Evolutionary conservation across 139 green algal species (phyloP).

Genomic region (Trebouxia sp.): DNA sequence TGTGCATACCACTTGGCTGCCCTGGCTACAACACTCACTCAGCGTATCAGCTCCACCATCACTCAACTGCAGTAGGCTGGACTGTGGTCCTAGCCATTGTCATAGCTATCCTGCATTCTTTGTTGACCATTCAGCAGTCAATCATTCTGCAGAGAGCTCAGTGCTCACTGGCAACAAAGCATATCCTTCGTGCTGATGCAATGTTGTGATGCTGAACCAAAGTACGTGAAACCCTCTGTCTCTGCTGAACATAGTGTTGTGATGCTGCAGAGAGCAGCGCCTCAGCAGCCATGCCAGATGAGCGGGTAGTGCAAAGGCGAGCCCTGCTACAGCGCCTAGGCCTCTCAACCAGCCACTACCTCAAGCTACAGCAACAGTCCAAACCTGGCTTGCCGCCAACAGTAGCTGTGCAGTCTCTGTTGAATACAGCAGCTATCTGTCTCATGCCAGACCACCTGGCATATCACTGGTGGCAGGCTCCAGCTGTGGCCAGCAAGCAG

Average conservation of each 20-base stretch:
- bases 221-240: neutral
- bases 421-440: conserved; percentile 20
- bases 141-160: no score
- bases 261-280: neutral
- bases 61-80: no score
- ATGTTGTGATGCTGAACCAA: no score
- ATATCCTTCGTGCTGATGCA: no score
- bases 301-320: conserved; percentile 5
- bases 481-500: neutral
- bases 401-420: neutral
- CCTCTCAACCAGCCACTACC: conserved; percentile 25
- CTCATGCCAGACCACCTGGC: conserved; percentile 19
- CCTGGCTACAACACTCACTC: no score
- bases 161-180: no score
- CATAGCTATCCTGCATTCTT: no score
- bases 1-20: no score
- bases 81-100: no score
- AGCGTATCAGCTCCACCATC: no score
- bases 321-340: neutral
- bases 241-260: no score
- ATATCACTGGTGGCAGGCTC: conserved; percentile 5
- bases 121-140: no score
- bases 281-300: neutral
- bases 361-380: neutral
- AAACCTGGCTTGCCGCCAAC: neutral